Base-by-base conservation (phyloP, 1,139 yeast genomes). In the Debaryomyces coudertii region DNA sequence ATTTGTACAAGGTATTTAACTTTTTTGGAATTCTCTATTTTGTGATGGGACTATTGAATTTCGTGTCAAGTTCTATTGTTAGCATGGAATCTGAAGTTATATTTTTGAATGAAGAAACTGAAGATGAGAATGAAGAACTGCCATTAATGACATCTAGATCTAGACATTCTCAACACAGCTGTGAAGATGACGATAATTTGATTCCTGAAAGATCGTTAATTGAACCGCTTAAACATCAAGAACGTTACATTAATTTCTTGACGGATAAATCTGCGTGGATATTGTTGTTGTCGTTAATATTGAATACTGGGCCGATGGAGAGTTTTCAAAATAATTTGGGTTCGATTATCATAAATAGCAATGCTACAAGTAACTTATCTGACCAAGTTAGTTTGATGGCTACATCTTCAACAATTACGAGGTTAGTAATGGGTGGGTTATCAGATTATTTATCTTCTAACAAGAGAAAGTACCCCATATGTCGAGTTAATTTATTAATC, bases 251-350 rank as follows among this genome's bases (percentile, higher is more conserved):
- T 12, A 59, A 55, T 7, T 88, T 92, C 54, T 62, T 88, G 40
- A 65, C 63, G 20, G 93, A 87, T 58, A 76, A 77, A 29, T 76
- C 87, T 3, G 83, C 90, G 40, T 85, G 90, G 77, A 53, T 85
- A 2, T 66, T 90, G 20, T 72, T 87, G 31, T 52, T 76, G 2
- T 79, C 92, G 7, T 77, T 90, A 49, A 73, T 90, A 25, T 67
- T 89, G 31, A 77, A 85, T 29, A 71, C 90, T 22, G 99, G 98
- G 0, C 96, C 97, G 1, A 69, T 90, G 51, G 99, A 93, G 60
- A 83, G 90, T 73, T 90, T 83, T 64, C 82, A 90, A 53, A 89
- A 92, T 49, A 89, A 92, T 59, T 77, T 93, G 74, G 96, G 95
- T 40, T 84, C 82, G 27, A 76, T 81, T n/a, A 64, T 79, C 52